phyloP scores from a whole-genome alignment of 805 yeast genomes.

The Pichia heedii region DNA sequence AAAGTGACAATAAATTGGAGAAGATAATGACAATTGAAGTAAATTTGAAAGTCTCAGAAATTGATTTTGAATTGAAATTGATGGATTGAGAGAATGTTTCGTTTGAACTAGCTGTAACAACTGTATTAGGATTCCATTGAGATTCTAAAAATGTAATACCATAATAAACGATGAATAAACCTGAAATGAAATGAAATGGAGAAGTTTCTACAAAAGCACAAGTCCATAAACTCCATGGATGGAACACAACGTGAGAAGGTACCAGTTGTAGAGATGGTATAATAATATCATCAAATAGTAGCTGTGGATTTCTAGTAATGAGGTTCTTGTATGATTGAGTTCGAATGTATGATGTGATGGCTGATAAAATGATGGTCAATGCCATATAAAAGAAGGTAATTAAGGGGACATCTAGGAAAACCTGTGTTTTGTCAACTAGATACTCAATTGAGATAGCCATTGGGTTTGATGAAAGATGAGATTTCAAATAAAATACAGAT shows the following conservation, averaged over 20 bases:
- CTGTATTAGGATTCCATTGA: slow-evolving; percentile 35
- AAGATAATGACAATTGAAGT: slow-evolving; percentile 44
- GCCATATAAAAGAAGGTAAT: slow-evolving; percentile 35
- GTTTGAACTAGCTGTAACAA: too few relatives aligned
- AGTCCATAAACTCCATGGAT: slow-evolving; percentile 59
- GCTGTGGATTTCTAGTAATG: slow-evolving; percentile 14
- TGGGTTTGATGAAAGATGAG: too few relatives aligned
- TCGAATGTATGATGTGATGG: slow-evolving; percentile 35
- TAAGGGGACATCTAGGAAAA: not conserved
- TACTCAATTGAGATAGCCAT: not conserved
- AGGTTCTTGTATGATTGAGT: slow-evolving; percentile 25
- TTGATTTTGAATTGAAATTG: slow-evolving; percentile 9
- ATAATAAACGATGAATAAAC: slow-evolving; percentile 29
- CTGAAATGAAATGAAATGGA: slow-evolving; percentile 35
- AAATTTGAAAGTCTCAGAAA: slow-evolving; percentile 39
- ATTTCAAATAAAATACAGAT: too few relatives aligned
- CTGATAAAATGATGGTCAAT: slow-evolving; percentile 32
- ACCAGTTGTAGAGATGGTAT: slow-evolving; percentile 53
- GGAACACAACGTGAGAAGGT: slow-evolving; percentile 43
- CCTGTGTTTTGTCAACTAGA: too few relatives aligned
- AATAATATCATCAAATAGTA: slow-evolving; percentile 33
- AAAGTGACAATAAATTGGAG: slow-evolving; percentile 46
- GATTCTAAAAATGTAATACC: slow-evolving; percentile 40
- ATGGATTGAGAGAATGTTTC: too few relatives aligned
- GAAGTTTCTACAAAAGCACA: slow-evolving; percentile 59